phyloP scores from a whole-genome alignment of 2,329 filamentous ascomycete genomes.

The Trichocomaceae sp. region DNA sequence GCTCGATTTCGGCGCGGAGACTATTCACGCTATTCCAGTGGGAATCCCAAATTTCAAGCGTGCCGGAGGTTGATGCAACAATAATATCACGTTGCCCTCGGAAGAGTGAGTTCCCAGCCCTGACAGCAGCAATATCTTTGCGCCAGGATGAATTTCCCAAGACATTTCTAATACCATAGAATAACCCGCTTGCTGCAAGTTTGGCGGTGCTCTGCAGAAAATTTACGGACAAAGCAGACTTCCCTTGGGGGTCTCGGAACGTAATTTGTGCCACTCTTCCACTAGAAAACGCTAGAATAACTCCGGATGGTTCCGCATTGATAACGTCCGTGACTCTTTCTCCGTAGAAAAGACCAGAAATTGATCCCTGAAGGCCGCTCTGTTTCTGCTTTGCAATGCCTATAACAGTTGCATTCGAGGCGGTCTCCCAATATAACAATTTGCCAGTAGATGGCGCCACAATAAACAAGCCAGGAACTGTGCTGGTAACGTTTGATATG shows the following conservation, averaged over 20 bases:
- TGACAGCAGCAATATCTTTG: conserved; percentile 73
- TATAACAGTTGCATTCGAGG: conserved; percentile 78
- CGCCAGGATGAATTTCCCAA: conserved; percentile 64
- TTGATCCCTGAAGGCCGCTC: conserved; percentile 67
- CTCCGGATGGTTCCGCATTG: conserved; percentile 79
- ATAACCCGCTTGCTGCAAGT: conserved; percentile 57
- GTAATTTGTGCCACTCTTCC: conserved; percentile 82
- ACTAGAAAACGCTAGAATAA: conserved; percentile 75
- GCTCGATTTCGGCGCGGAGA: conserved; percentile 64
- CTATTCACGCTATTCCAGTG: conserved; percentile 81
- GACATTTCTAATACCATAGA: conserved; percentile 73
- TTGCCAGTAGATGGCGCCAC: conserved; percentile 77
- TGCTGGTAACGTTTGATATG: conserved; percentile 67
- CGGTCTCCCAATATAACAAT: conserved; percentile 91
- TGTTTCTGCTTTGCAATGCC: conserved; percentile 77
- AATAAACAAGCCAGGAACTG: conserved; percentile 78
- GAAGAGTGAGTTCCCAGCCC: conserved; percentile 62
- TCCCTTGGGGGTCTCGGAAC: conserved; percentile 78
- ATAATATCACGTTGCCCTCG: conserved; percentile 81
- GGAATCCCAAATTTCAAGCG: conserved; percentile 78
- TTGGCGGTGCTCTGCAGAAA: conserved; percentile 57
- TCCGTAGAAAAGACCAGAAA: conserved; percentile 68
- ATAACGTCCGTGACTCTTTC: conserved; percentile 72
- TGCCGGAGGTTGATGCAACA: conserved; percentile 68
- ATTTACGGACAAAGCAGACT: conserved; percentile 70